A percentile compares a stretch with the other conserved stretches of the same genome.
phyloP scores from a whole-genome alignment of 345 rosid genomes.

The Raphanus sativus region DNA sequence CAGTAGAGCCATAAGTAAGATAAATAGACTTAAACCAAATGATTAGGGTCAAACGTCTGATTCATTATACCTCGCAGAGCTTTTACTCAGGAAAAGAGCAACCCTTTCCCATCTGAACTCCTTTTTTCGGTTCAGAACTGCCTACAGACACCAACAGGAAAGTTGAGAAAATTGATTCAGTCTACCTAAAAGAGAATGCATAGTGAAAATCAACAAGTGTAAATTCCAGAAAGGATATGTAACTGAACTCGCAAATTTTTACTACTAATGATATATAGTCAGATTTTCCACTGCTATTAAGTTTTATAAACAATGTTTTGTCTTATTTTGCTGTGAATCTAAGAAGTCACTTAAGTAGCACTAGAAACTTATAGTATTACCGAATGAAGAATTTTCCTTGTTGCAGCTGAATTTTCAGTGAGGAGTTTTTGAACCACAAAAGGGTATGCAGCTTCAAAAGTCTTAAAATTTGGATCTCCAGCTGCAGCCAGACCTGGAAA shows the following conservation, averaged over 20 bases:
- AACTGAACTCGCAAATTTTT: not conserved
- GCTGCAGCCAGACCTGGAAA: conserved; percentile 80
- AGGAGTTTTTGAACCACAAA: conserved; percentile 82
- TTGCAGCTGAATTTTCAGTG: conserved; percentile 68
- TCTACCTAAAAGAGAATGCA: not conserved
- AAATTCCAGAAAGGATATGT: not conserved
- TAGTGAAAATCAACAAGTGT: not conserved
- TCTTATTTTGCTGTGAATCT: conserved; percentile 3
- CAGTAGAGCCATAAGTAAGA: conserved; percentile 19
- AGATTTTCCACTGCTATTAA: not conserved
- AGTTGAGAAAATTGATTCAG: not conserved
- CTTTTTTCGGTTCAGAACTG: conserved; percentile 69
- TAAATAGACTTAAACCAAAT: not conserved
- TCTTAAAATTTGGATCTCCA: conserved; percentile 79
- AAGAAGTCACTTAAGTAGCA: not conserved
- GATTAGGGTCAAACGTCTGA: not conserved
- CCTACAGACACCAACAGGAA: conserved; percentile 47
- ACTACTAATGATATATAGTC: not conserved
- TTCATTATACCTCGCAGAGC: conserved; percentile 55
- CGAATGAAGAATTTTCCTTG: conserved; percentile 78
- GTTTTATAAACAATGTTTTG: not conserved
- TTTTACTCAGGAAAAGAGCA: conserved; percentile 67
- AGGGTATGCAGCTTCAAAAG: conserved; percentile 95
- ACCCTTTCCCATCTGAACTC: conserved; percentile 89
- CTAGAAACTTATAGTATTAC: conserved; percentile 38